phyloP scores from a whole-genome alignment of 768 basidiomycete genomes.

The Hydnum rufescens region DNA sequence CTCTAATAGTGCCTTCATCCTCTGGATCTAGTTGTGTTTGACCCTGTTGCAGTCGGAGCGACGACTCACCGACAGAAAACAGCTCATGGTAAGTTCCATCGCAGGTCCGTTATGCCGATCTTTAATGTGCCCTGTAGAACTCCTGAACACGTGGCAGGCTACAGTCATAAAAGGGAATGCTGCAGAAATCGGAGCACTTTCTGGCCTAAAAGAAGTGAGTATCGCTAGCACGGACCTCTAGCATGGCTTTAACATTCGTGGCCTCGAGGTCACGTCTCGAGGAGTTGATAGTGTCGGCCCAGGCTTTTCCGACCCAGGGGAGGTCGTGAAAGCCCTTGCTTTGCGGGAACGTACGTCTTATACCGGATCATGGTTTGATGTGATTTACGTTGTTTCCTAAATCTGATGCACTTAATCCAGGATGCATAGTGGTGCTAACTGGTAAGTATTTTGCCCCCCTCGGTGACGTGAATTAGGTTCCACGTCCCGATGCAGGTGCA shows the following conservation, averaged over 20 bases:
- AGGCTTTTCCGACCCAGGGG: constrained; percentile 56
- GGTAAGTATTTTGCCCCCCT: constrained; percentile 25
- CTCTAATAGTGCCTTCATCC: background rate
- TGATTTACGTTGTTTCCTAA: no score
- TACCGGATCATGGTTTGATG: background rate
- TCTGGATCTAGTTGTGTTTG: constrained; percentile 47
- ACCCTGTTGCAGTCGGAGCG: constrained; percentile 85
- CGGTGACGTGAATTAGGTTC: background rate
- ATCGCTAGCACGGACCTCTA: background rate
- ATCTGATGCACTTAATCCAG: no score
- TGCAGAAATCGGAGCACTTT: constrained; percentile 64
- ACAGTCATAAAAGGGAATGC: constrained; percentile 92
- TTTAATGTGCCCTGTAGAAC: constrained; percentile 23
- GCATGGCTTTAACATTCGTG: background rate
- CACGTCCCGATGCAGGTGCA: background rate
- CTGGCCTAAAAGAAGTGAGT: constrained; percentile 58
- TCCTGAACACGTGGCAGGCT: constrained; percentile 62
- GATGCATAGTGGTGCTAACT: constrained; percentile 63
- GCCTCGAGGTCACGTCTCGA: constrained; percentile 38
- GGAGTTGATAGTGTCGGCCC: constrained; percentile 74
- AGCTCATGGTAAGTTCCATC: constrained; percentile 30
- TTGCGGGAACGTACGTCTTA: constrained; percentile 43
- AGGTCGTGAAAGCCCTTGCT: constrained; percentile 50
- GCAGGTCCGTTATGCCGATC: constrained; percentile 1
- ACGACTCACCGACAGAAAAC: constrained; percentile 44